These are phyloP conservation scores for Sordaria brevicollis DNA, from an alignment of 495 filamentous ascomycete genomes.

Conservation along the genomic window DNA sequence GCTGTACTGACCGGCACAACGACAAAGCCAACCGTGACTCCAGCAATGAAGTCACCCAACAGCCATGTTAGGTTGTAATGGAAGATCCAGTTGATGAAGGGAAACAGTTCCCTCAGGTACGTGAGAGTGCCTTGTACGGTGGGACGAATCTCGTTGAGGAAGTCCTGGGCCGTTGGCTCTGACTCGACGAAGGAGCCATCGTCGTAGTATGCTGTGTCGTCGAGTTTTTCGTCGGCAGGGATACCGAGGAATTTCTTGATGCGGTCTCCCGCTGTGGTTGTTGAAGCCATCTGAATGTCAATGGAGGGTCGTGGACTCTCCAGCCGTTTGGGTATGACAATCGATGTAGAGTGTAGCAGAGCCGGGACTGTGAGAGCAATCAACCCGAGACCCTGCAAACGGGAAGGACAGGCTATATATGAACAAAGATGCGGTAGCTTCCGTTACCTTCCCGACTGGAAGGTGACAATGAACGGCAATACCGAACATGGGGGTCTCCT, in stretches of 20 bases:
- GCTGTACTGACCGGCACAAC: constrained; percentile 10
- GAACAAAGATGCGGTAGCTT: not conserved
- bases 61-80: constrained; percentile 43
- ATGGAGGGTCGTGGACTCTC: not conserved
- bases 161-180: constrained; percentile 63
- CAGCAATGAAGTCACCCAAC: constrained; percentile 36
- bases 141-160: constrained; percentile 50
- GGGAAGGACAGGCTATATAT: constrained; percentile 10
- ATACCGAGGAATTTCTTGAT: constrained; percentile 21
- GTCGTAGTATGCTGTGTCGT: constrained; percentile 11
- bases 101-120: constrained; percentile 44
- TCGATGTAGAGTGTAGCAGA: not conserved
- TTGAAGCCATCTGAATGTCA: not conserved
- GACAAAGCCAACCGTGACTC: constrained; percentile 22
- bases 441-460: not conserved
- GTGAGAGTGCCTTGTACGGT: constrained; percentile 32
- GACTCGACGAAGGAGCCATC: constrained; percentile 63
- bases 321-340: not conserved
- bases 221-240: constrained; percentile 10
- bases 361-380: not conserved
- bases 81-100: constrained; percentile 41
- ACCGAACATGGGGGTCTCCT: not conserved
- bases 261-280: constrained; percentile 13
- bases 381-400: not conserved
- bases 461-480: not conserved